Evolutionary conservation across 306 rosid genomes (phyloP).

Genomic region (Medicago lupulina): DNA sequence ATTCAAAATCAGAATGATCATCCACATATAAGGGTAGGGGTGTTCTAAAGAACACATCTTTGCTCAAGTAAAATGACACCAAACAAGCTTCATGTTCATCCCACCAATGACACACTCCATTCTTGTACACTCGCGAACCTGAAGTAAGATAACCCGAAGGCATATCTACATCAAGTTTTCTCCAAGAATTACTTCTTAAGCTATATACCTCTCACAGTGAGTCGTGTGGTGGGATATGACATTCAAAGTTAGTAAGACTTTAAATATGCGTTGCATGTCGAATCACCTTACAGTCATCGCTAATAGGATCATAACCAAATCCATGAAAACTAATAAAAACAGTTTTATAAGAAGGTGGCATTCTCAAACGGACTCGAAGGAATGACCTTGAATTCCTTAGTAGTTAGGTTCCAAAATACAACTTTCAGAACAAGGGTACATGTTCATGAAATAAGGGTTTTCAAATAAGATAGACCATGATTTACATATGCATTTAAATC

Average conservation of each 20-base stretch:
- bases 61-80: background rate
- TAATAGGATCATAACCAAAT: background rate
- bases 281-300: background rate
- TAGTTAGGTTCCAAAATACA: background rate
- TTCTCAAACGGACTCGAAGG: background rate
- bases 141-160: background rate
- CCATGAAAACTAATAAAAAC: background rate
- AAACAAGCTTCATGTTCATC: background rate
- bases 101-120: slow-evolving; percentile 2
- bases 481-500: too few relatives aligned
- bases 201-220: background rate
- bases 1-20: background rate
- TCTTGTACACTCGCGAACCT: background rate
- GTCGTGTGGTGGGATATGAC: background rate
- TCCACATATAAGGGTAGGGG: background rate
- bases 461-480: too few relatives aligned
- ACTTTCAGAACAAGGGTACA: background rate
- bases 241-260: background rate
- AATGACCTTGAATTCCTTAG: background rate
- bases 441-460: too few relatives aligned
- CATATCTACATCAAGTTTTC: background rate
- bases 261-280: background rate
- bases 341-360: background rate
- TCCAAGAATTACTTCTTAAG: background rate
- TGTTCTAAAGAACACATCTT: background rate